Conservation (phyloP, 805 yeast species). For the Hanseniaspora thailandica region DNA sequence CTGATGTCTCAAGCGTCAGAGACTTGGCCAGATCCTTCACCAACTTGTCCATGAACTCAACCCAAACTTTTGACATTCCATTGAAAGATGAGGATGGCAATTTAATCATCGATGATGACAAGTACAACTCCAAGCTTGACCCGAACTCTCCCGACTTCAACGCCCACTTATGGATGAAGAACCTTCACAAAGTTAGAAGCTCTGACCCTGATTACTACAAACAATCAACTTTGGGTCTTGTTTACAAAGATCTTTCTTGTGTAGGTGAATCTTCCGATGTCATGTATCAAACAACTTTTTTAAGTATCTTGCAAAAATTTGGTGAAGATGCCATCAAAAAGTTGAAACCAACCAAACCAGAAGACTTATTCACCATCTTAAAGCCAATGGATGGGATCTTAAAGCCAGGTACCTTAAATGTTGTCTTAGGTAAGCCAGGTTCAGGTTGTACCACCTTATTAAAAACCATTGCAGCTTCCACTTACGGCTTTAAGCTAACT, state of each 20-base stretch:
- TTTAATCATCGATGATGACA: background rate
- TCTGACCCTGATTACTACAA: conserved; percentile 51
- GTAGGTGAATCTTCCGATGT: conserved; percentile 49
- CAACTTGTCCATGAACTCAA: background rate
- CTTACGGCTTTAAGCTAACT: conserved; percentile 44
- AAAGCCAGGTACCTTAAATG: conserved; percentile 55
- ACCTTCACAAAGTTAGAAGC: conserved; percentile 40
- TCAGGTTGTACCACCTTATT: conserved; percentile 56
- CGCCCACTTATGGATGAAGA: conserved; percentile 52
- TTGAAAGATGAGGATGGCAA: background rate
- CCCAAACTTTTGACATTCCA: background rate
- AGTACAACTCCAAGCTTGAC: conserved; percentile 38
- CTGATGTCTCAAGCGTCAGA: background rate
- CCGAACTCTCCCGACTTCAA: conserved; percentile 48
- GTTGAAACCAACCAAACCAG: conserved; percentile 19
- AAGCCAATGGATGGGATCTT: conserved; percentile 46
- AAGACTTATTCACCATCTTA: conserved; percentile 34
- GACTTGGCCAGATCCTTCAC: conserved; percentile 3
- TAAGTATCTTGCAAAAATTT: conserved; percentile 32
- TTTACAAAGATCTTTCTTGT: conserved; percentile 49
- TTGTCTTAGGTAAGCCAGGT: conserved; percentile 72
- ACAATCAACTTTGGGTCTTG: conserved; percentile 45
- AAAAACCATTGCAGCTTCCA: conserved; percentile 44
- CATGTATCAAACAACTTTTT: conserved; percentile 54
- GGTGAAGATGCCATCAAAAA: conserved; percentile 17